phyloP scores from a whole-genome alignment of 805 yeast genomes.

The Wickerhamiella shivajii region DNA sequence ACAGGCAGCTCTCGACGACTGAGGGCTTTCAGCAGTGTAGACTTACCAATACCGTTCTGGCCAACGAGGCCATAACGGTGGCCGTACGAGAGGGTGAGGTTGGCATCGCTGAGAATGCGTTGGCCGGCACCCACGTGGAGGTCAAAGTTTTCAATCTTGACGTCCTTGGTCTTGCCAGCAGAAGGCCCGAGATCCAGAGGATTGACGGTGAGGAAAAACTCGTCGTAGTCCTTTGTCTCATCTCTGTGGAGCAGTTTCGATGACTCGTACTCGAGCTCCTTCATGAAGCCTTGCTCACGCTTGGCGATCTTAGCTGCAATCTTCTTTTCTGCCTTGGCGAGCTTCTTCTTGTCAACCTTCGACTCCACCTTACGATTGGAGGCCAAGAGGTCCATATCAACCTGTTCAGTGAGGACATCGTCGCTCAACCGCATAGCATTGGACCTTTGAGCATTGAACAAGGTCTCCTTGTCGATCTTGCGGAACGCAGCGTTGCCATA shows the following conservation, averaged over 20 bases:
- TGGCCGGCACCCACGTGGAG: constrained; percentile 91
- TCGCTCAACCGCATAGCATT: constrained; percentile 29
- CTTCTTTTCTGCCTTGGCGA: constrained; percentile 93
- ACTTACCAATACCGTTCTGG: constrained; percentile 98
- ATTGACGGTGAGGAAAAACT: constrained; percentile 86
- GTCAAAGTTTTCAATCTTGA: constrained; percentile 84
- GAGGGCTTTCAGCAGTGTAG: constrained; percentile 79
- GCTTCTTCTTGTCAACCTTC: constrained; percentile 88
- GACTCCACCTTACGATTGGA: constrained; percentile 86
- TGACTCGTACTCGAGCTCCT: constrained; percentile 40
- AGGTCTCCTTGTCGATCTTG: constrained; percentile 51
- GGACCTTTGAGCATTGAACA: constrained; percentile 57
- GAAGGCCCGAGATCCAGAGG: constrained; percentile 67
- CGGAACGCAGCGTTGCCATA: constrained; percentile 75
- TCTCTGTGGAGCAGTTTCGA: constrained; percentile 65
- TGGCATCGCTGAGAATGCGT: constrained; percentile 78
- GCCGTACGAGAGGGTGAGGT: constrained; percentile 77
- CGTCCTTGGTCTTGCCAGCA: constrained; percentile 85
- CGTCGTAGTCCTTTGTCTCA: constrained; percentile 66
- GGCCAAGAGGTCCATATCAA: constrained; percentile 62
- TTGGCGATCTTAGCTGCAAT: constrained; percentile 95
- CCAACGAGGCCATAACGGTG: constrained; percentile 96
- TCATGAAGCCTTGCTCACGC: constrained; percentile 29
- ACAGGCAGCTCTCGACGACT: constrained; percentile 87
- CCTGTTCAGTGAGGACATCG: constrained; percentile 24